A percentile compares a stretch with the other conserved stretches of the same genome.
Evolutionary conservation across 257 asterid species (phyloP).

Genomic region (Gynochthodes officinalis): DNA sequence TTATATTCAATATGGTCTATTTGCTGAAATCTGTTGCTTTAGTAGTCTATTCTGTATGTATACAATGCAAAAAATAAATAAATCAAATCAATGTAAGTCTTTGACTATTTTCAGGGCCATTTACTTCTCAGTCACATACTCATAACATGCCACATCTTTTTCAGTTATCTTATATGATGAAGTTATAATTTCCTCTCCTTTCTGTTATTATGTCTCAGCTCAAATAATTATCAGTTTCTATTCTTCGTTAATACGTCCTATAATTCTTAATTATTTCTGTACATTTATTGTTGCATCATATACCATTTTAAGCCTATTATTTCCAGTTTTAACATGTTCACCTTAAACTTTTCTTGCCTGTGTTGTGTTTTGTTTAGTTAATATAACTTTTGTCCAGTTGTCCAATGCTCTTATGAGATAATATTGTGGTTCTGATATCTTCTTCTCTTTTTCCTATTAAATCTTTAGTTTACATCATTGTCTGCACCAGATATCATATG

Average conservation of each 20-base stretch:
- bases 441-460: background rate
- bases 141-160: background rate
- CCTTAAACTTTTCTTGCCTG: too few relatives aligned
- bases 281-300: background rate
- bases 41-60: background rate
- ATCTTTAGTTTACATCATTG: slow-evolving; percentile 5
- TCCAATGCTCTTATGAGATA: background rate
- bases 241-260: background rate
- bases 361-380: too few relatives aligned
- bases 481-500: slow-evolving; percentile 65
- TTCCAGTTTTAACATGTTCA: background rate
- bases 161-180: background rate
- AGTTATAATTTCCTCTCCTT: background rate
- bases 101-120: background rate
- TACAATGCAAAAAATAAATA: background rate
- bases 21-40: background rate
- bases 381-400: background rate
- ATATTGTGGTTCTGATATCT: background rate
- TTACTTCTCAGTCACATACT: too few relatives aligned
- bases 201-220: background rate
- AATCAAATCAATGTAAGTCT: background rate
- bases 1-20: background rate
- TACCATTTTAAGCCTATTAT: background rate
- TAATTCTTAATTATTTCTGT: background rate
- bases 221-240: background rate